phyloP scores from a whole-genome alignment of 345 rosid genomes.

The Ricinus communis region DNA sequence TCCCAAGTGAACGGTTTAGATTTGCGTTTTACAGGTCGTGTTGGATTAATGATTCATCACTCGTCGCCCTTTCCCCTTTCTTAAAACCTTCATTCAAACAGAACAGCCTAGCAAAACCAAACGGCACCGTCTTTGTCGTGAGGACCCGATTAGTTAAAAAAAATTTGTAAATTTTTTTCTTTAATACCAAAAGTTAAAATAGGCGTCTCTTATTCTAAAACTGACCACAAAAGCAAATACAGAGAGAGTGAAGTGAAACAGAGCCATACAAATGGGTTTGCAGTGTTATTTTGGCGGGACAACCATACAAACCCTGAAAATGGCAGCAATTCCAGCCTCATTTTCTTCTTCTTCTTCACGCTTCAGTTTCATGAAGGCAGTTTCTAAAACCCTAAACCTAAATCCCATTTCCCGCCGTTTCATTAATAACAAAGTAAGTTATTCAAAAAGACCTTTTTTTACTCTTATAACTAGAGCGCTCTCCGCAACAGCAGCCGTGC shows the following conservation, averaged over 20 bases:
- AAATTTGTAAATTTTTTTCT: too few species aligned
- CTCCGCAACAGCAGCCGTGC: constrained; percentile 50
- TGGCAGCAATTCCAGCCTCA: constrained; percentile 47
- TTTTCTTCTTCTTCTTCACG: too few species aligned
- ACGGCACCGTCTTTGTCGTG: too few species aligned
- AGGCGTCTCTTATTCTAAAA: too few species aligned
- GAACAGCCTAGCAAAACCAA: too few species aligned
- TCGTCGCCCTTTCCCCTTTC: too few species aligned
- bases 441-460: constrained; percentile 14
- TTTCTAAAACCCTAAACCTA: constrained; percentile 34
- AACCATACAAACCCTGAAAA: constrained; percentile 46
- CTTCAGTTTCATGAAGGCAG: constrained; percentile 34
- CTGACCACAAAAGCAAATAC: too few species aligned
- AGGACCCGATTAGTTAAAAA: too few species aligned
- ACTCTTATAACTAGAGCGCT: constrained; percentile 42
- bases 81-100: too few species aligned
- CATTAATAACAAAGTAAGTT: background rate
- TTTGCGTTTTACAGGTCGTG: background rate
- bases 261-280: constrained; percentile 37
- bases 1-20: constrained; percentile 5
- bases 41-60: constrained; percentile 13
- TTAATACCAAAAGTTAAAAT: too few species aligned
- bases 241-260: background rate
- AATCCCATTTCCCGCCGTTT: constrained; percentile 33
- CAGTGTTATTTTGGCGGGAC: constrained; percentile 38